A percentile compares a stretch with the other conserved stretches of the same genome.
These are phyloP conservation scores for Leishmania tropica DNA, from an alignment of 208 protist genomes.

Conservation along the genomic window DNA sequence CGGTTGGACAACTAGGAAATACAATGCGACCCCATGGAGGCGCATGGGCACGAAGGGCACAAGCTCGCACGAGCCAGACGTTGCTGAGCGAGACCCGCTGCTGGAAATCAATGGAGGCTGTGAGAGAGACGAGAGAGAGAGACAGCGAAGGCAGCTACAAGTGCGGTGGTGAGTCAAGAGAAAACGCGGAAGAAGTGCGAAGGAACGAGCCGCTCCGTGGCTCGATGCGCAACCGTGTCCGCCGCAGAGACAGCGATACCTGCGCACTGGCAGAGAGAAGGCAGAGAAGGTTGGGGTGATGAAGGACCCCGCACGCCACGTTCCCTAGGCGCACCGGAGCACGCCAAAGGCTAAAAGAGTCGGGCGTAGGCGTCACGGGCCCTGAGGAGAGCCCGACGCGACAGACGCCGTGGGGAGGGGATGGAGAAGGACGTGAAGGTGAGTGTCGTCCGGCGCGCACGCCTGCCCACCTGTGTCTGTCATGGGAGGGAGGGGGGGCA, in stretches of 20 bases:
- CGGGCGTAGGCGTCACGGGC: not conserved
- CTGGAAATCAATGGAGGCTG: not conserved
- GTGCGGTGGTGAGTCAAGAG: not conserved
- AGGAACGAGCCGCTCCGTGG: too few species aligned
- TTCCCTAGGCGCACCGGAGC: too few species aligned
- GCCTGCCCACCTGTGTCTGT: too few species aligned
- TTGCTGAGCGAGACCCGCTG: not conserved
- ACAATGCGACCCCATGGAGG: not conserved
- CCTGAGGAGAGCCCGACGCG: not conserved
- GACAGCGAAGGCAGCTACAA: not conserved
- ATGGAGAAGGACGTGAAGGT: not conserved
- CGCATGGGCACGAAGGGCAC: too few species aligned
- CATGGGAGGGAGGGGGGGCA: not conserved
- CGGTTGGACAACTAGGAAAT: not conserved
- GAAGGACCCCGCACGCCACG: too few species aligned
- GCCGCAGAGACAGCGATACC: too few species aligned
- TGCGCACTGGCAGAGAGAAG: too few species aligned
- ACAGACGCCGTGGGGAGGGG: not conserved
- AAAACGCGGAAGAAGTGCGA: too few species aligned
- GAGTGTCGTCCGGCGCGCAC: too few species aligned
- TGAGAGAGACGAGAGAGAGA: not conserved
- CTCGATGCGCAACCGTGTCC: too few species aligned
- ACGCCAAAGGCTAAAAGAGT: too few species aligned
- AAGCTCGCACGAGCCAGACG: not conserved
- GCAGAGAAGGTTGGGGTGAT: too few species aligned